Evolutionary conservation across 805 yeast genomes (phyloP), one percentile per base, ranked within the genome.

Genomic region (Saccharomycopsis sp.): DNA sequence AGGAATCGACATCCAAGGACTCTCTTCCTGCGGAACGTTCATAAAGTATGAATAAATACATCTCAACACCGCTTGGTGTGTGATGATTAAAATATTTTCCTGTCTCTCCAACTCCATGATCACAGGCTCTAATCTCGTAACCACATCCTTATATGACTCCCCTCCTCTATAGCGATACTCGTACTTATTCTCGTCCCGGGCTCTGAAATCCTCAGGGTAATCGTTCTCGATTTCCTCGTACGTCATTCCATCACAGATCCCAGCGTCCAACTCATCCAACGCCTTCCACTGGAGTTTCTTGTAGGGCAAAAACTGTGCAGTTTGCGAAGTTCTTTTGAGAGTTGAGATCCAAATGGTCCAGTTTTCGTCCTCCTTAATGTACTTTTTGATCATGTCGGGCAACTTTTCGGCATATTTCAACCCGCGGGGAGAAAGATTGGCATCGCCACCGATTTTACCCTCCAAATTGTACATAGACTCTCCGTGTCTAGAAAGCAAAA

Each of bases 1-100:
- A 3, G 99, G 99, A 60, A 94, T 96, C 47, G 96, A 89, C 97
- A 94, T 91, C 99, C 99, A 94, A 3, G 99, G 99, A 59, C 92
- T 83, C 70, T 90, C 93, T 66, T 93, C 97, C 71, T 93, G 98
- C 2, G 97, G 97, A 19, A 94, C 96, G 69, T 94, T 93, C 98
- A 94, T 94, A 69, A 92, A 94, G 72, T 94, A 94, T 5, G 99
- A 98, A 72, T 94, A 94, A 56, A 94, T 85, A 69, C 99, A 94
- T 67, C 99, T 81, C 64, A 94, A 77, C 9, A 94, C 98, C 0
- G 98, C 98, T 73, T 94, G 99, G 71, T 94, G 99, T 2, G 99
- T 94, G 50, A 94, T 94, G 61, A 94, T 93, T 69, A 94, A 78
- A 55, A 94, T 91, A 70, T 94, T 92, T 67, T 94, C 98, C 73